phyloP scores from a whole-genome alignment of 768 basidiomycete species.

The Fibroporia radiculosa region DNA sequence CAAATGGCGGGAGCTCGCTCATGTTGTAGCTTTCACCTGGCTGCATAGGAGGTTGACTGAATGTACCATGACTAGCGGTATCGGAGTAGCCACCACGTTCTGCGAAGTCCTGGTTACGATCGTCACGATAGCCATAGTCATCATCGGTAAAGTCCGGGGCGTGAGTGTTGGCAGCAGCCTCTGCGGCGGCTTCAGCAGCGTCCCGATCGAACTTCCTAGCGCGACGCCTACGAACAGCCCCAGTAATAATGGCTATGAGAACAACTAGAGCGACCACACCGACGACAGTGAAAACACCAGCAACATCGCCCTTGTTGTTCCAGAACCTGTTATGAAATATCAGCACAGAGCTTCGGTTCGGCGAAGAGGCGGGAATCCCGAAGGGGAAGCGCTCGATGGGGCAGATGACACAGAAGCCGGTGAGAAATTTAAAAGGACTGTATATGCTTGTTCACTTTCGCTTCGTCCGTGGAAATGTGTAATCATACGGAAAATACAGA shows the following conservation, averaged over 20 bases:
- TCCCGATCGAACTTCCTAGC: slow-evolving; percentile 64
- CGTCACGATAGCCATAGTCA: slow-evolving; percentile 32
- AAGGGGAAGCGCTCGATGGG: not conserved
- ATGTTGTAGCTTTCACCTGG: slow-evolving; percentile 41
- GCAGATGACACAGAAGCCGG: not conserved
- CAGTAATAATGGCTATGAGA: slow-evolving; percentile 43
- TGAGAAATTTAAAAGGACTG: not conserved
- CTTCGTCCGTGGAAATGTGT: not conserved
- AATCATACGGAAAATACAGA: not conserved
- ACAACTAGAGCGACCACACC: slow-evolving; percentile 52
- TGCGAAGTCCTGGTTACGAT: slow-evolving; percentile 5
- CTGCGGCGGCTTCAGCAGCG: slow-evolving; percentile 61
- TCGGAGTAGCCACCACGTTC: slow-evolving; percentile 32
- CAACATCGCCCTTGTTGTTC: slow-evolving; percentile 62
- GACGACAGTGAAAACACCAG: slow-evolving; percentile 63
- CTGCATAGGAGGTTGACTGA: slow-evolving; percentile 29
- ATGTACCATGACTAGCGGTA: slow-evolving; percentile 51
- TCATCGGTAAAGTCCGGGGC: slow-evolving; percentile 48
- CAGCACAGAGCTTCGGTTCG: too few relatives aligned
- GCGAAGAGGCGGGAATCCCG: not conserved
- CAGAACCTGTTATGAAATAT: slow-evolving; percentile 46
- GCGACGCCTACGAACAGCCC: slow-evolving; percentile 53
- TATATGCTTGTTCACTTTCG: not conserved
- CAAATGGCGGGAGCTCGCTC: slow-evolving; percentile 36
- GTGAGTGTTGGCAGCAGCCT: slow-evolving; percentile 42